Evolutionary conservation across 352 stramenopile genomes (phyloP).

Genomic region (Blastocystis sp.): DNA sequence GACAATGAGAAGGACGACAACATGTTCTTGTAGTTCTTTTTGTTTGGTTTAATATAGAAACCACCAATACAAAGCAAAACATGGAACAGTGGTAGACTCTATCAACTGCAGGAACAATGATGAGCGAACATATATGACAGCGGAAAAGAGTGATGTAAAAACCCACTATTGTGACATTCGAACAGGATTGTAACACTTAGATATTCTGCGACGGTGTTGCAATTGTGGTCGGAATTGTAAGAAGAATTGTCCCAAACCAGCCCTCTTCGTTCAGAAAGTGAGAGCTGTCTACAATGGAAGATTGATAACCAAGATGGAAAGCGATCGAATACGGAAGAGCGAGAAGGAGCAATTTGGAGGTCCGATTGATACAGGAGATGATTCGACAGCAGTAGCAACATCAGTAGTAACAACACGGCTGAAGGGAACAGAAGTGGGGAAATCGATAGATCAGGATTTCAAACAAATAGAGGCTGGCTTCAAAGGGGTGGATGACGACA

Average conservation of each 20-base stretch:
- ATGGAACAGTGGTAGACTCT: background rate
- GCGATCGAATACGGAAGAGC: constrained; percentile 21
- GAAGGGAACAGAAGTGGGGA: background rate
- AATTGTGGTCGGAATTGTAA: constrained; percentile 17
- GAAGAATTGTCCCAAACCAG: background rate
- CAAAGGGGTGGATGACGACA: constrained; percentile 19
- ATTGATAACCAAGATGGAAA: constrained; percentile 2
- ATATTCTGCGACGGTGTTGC: constrained; percentile 4
- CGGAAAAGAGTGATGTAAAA: constrained; percentile 33
- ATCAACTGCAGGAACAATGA: constrained; percentile 1
- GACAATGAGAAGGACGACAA: constrained; percentile 18
- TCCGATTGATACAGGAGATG: background rate
- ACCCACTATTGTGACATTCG: constrained; percentile 6
- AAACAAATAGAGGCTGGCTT: constrained; percentile 15
- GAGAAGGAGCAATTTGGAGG: background rate
- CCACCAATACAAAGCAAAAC: background rate
- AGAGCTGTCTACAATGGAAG: constrained; percentile 20
- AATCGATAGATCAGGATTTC: constrained; percentile 16
- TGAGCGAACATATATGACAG: constrained; percentile 11
- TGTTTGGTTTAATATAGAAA: constrained; percentile 33
- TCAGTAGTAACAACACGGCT: background rate
- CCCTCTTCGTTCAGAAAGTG: constrained; percentile 46
- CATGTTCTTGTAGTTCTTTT: background rate
- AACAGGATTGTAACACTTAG: background rate
- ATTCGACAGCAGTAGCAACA: background rate